These are phyloP conservation scores for Cryptomeria japonica DNA, from an alignment of 75 land plant species.

Conservation along the genomic window DNA sequence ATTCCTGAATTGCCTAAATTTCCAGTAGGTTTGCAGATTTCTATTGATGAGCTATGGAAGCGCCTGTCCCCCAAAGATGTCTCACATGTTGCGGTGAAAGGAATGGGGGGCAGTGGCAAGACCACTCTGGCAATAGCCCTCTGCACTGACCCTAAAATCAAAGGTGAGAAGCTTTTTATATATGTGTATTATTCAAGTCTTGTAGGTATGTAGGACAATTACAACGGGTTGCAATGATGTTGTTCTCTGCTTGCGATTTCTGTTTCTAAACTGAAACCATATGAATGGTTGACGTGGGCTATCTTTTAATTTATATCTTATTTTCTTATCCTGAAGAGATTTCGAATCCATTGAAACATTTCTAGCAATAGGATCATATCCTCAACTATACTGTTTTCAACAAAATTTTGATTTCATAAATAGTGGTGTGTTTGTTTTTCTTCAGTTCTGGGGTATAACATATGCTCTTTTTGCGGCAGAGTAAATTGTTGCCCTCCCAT, in stretches of 20 bases:
- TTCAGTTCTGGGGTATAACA: not conserved
- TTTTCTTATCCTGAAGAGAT: not conserved
- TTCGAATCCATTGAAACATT: not conserved
- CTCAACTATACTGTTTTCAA: not conserved
- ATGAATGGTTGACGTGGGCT: not conserved
- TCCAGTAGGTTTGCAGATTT: not conserved
- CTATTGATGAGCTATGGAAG: not conserved
- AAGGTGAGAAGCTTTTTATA: not conserved
- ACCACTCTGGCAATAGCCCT: constrained; percentile 1
- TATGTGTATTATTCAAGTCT: not conserved
- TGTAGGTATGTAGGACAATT: not conserved
- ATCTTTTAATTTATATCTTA: not conserved
- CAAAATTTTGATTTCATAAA: not conserved
- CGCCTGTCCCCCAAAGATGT: not conserved
- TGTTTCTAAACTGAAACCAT: not conserved
- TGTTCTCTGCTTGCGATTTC: not conserved
- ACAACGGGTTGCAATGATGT: not conserved
- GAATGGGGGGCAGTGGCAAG: constrained; percentile 9
- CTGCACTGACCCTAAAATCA: not conserved
- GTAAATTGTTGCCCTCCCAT: not conserved
- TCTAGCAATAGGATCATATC: not conserved
- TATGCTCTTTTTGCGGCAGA: not conserved
- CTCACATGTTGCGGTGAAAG: not conserved
- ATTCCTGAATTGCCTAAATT: constrained; percentile 1
- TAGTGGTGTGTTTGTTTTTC: not conserved